phyloP scores from a whole-genome alignment of 2,329 filamentous ascomycete species.

The Aspergillus aculeatus region DNA sequence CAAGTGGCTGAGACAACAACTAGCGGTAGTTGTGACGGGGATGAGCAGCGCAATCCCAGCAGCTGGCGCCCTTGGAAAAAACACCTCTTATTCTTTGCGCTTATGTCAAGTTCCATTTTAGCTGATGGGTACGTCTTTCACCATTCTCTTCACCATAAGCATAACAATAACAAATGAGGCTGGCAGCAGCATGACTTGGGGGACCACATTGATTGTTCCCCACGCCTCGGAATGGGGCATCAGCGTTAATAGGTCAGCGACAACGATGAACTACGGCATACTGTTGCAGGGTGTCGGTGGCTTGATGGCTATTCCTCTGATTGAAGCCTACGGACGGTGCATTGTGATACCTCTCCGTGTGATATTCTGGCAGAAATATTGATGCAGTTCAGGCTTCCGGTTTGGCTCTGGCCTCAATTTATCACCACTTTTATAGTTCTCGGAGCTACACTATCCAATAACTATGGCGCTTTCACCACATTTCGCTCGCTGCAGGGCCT shows the following conservation, averaged over 20 bases:
- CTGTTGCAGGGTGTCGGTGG: constrained; percentile 41
- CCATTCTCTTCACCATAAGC: background rate
- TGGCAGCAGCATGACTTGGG: constrained; percentile 40
- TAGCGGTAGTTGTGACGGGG: background rate
- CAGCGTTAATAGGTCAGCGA: constrained; percentile 32
- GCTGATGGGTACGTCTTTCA: constrained; percentile 33
- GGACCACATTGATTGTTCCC: constrained; percentile 40
- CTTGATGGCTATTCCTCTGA: constrained; percentile 39
- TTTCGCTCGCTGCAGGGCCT: constrained; percentile 41
- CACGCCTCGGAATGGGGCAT: constrained; percentile 39
- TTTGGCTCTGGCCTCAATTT: constrained; percentile 45
- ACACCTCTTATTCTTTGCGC: constrained; percentile 31
- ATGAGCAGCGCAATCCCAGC: constrained; percentile 25
- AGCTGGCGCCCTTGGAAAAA: constrained; percentile 33
- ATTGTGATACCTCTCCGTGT: constrained; percentile 8
- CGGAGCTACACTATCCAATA: constrained; percentile 40
- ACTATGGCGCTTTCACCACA: constrained; percentile 41
- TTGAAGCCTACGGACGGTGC: constrained; percentile 43
- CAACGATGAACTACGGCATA: constrained; percentile 43
- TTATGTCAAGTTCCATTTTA: constrained; percentile 37
- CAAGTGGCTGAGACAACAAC: background rate
- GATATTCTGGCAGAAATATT: background rate
- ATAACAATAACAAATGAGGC: background rate
- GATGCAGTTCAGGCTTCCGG: constrained; percentile 33
- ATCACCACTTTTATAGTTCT: constrained; percentile 41